A percentile compares a stretch with the other conserved stretches of the same genome.
phyloP scores from a whole-genome alignment of 1,284 basidiomycete genomes.

The Chalciporus sp. region DNA sequence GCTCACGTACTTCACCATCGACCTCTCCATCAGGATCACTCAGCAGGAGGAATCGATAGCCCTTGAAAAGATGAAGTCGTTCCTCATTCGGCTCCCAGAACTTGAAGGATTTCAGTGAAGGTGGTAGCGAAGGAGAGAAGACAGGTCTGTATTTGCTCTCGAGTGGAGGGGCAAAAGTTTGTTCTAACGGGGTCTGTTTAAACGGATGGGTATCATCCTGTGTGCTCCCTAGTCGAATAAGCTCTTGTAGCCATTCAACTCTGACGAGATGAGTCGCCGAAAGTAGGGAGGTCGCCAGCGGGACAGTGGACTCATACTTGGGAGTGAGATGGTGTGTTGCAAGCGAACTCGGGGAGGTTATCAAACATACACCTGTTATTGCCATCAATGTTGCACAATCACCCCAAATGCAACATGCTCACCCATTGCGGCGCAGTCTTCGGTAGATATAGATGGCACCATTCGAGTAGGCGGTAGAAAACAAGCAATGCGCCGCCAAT shows the following conservation, averaged over 20 bases:
- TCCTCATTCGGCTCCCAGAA: constrained; percentile 69
- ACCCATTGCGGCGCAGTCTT: constrained; percentile 61
- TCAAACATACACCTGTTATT: constrained; percentile 50
- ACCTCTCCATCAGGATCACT: constrained; percentile 54
- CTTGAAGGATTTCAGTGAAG: constrained; percentile 49
- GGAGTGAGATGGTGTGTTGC: constrained; percentile 65
- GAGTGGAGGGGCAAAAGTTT: constrained; percentile 49
- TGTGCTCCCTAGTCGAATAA: constrained; percentile 49
- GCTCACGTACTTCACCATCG: constrained; percentile 48
- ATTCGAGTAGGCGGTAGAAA: constrained; percentile 42
- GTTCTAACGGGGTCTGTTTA: constrained; percentile 47
- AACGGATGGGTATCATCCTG: constrained; percentile 38
- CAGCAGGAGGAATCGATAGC: constrained; percentile 58
- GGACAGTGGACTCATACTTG: constrained; percentile 48
- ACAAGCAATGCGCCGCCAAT: constrained; percentile 57
- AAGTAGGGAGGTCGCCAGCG: constrained; percentile 57
- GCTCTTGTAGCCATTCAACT: constrained; percentile 62
- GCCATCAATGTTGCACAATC: not conserved
- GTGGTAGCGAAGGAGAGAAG: constrained; percentile 51
- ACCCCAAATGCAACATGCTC: constrained; percentile 9
- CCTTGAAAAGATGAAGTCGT: constrained; percentile 52
- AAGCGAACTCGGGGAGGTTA: constrained; percentile 43
- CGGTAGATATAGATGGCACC: constrained; percentile 33
- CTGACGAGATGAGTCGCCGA: constrained; percentile 57
- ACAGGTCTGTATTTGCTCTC: constrained; percentile 57